phyloP scores from a whole-genome alignment of 1,284 basidiomycete species.

The Uromyces viciae-fabae region DNA sequence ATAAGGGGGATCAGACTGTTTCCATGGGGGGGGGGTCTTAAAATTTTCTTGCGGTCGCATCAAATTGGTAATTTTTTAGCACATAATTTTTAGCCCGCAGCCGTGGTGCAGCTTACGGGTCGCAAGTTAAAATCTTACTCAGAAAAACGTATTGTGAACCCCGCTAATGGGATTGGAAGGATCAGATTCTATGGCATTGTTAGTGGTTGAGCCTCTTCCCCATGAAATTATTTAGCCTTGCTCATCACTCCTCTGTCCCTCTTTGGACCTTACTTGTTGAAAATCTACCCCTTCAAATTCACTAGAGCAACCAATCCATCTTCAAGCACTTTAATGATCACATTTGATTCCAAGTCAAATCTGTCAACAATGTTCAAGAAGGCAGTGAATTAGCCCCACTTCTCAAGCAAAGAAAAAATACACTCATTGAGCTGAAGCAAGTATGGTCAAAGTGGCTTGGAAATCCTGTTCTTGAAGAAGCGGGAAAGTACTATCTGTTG shows the following conservation, averaged over 20 bases:
- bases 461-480: conserved; percentile 20
- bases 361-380: conserved; percentile 50
- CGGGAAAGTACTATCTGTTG: conserved; percentile 16
- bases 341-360: conserved; percentile 49
- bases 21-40: no score
- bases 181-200: no score
- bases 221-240: no score
- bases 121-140: no score
- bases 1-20: no score
- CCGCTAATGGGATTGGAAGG: no score
- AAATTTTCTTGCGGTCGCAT: no score
- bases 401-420: conserved; percentile 48
- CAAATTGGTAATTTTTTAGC: no score
- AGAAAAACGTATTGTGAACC: no score
- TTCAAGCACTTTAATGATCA: conserved; percentile 52
- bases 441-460: conserved; percentile 39
- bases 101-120: no score
- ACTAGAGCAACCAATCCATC: conserved; percentile 51
- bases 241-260: conserved; percentile 51
- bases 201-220: no score
- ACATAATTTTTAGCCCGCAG: no score
- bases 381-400: conserved; percentile 49
- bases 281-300: conserved; percentile 52
- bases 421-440: conserved; percentile 50
- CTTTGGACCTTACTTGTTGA: conserved; percentile 53